Evolutionary conservation across 257 asterid species (phyloP), one percentile per base, ranked within the genome.

Genomic region (Ocimum tenuiflorum): DNA sequence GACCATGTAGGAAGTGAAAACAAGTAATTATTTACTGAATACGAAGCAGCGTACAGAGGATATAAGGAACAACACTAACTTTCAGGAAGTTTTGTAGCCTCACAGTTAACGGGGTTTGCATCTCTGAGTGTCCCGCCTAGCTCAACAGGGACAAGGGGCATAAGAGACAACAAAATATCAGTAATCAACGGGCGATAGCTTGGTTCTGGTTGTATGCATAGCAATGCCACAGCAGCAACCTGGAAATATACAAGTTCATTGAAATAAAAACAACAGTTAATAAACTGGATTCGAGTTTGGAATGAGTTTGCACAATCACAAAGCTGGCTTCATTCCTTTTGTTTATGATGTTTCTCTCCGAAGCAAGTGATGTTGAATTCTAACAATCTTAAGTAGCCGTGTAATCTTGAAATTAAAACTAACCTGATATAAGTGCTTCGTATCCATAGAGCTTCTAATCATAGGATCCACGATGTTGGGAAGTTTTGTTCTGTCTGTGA

Each of bases 161-260:
- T 75, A 27, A 89, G 86, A 46, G 96, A 89, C 75, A 86, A 91
- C 61, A 89, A 70, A 29, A 89, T 86, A 53, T 89, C 96, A 17
- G 90, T 78, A 73, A 89, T 84, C 69, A 89, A 75, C 11, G 96
- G 96, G 0, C 96, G 85, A 68, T 89, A 89, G 74, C 92, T 86
- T 12, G 95, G 87, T 71, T 89, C 96, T 14, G 87, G 83, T 76
- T 89, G 96, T 39, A 89, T 77, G 15, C 95, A 89, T 3, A 89
- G 76, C 68, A 89, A 86, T 5, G 96, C 90, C 65, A 89, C 89
- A 41, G 95, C 96, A 53, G 95, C 96, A 14, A 86, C 95, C 96
- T 88, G 52, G 60, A 51, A 14, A 7, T 41, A 13, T 27, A 27
- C 14, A 51, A 17, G 41, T n/a, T 27, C 36, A 36, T 56, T 10